phyloP scores from a whole-genome alignment of 2,329 filamentous ascomycete species.

The Trichoderma asperellum region DNA sequence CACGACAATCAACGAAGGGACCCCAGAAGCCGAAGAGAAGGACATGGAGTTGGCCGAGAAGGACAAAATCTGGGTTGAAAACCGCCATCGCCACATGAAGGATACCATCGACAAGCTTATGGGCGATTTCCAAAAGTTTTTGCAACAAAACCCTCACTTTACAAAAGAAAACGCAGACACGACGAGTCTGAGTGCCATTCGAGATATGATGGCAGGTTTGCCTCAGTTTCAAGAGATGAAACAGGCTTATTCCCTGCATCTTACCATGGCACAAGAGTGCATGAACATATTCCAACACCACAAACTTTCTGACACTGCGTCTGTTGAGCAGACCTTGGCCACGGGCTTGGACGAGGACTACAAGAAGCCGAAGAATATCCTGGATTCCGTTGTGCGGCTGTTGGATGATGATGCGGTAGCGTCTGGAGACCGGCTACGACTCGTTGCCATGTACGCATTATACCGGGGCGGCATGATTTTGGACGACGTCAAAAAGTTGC shows the following conservation, averaged over 20 bases:
- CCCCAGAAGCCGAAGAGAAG: conserved; percentile 72
- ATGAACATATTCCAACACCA: conserved; percentile 89
- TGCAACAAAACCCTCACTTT: conserved; percentile 90
- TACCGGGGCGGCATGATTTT: conserved; percentile 83
- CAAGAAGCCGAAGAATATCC: conserved; percentile 85
- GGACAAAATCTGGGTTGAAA: conserved; percentile 94
- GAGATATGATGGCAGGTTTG: conserved; percentile 94
- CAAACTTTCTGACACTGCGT: conserved; percentile 85
- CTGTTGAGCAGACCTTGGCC: conserved; percentile 85
- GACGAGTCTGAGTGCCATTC: conserved; percentile 85
- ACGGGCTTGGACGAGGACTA: conserved; percentile 93
- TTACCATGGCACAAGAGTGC: conserved; percentile 96
- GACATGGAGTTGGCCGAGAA: conserved; percentile 90
- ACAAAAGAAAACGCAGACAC: conserved; percentile 71
- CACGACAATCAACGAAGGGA: conserved; percentile 76
- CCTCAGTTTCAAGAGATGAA: conserved; percentile 96
- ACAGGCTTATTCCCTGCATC: conserved; percentile 88
- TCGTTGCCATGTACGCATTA: conserved; percentile 83
- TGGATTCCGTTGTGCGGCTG: conserved; percentile 83
- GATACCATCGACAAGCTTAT: conserved; percentile 94
- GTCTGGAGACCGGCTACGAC: conserved; percentile 75
- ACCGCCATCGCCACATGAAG: conserved; percentile 95
- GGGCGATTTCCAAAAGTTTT: conserved; percentile 89
- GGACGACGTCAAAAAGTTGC: conserved; percentile 81
- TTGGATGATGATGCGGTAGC: conserved; percentile 80